Evolutionary conservation across 805 yeast genomes (phyloP), one percentile per base, ranked within the genome.

Genomic region (Tetrapisispora fleetii): DNA sequence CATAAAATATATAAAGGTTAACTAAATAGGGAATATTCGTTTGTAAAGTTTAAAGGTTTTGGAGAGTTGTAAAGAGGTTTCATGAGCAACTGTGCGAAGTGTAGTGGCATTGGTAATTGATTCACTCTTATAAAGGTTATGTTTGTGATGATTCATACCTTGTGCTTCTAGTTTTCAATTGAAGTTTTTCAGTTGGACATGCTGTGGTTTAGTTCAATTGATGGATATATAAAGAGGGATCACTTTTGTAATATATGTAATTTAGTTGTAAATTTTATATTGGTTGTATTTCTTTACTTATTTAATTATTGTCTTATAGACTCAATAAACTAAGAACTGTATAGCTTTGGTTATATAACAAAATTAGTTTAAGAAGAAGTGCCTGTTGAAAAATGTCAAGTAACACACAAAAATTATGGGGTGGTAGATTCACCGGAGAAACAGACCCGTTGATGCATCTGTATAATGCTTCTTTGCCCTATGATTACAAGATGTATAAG

Each of bases 381-480:
- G 21, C 24, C 36, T 10, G 19, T 39, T 4, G 18, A 35, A 46
- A 40, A 36, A 62, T 62, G 65, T 49, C 63, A 40, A 59, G 54
- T n/a, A 57, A 57, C 27, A 55, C 83, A 69, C 75, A 73, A 58
- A 90, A 82, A 67, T 74, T 91, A 55, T 91, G 99, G 99, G 99
- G 99, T 60, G 99, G 98, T 60, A 80, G 99, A 69, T 91, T 91
- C 71, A 91, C 97, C 52, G 98, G 95, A 43, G 91, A 91, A 53
- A 81, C 95, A 28, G 99, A 93, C 60, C 99, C 99, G 3, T 73
- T 93, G 62, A 93, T 93, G 99, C 95, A 93, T 64, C 74, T 91
- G 47, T 93, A 95, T 74, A 93, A 93, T 69, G 96, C 97, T 1
- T 91, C 98, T 1, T 72, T 93, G 55, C 98, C 99, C 2, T 93